These are phyloP conservation scores for Hibiscus syriacus DNA, from an alignment of 345 rosid genomes.

Conservation along the genomic window DNA sequence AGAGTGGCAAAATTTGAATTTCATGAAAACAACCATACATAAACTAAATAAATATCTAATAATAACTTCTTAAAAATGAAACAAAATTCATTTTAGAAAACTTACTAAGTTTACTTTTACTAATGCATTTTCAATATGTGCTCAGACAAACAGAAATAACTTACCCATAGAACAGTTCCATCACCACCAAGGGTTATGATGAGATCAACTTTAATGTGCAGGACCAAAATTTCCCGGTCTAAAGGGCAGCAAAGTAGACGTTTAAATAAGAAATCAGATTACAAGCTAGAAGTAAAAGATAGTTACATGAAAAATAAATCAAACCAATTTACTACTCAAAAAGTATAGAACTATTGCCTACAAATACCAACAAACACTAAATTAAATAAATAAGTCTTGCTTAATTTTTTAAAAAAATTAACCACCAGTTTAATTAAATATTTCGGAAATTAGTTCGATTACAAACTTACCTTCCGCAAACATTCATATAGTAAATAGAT, in stretches of 20 bases:
- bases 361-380: neutral
- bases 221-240: constrained; percentile 62
- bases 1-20: neutral
- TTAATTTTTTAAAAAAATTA: neutral
- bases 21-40: neutral
- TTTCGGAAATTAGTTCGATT: neutral
- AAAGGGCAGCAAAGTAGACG: constrained; percentile 18
- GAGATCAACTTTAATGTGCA: constrained; percentile 87
- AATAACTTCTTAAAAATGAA: neutral
- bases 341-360: neutral
- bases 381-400: neutral
- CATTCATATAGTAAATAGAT: neutral
- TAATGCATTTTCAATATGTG: neutral
- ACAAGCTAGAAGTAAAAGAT: neutral
- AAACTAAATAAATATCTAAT: no score
- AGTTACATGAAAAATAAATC: neutral
- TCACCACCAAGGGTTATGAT: constrained; percentile 98
- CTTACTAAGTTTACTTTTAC: neutral
- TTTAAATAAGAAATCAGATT: neutral
- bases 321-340: neutral
- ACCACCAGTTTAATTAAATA: neutral
- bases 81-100: neutral
- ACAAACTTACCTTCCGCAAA: neutral
- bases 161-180: constrained; percentile 99
- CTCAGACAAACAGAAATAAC: constrained; percentile 16